Evolutionary conservation across 1,139 yeast species (phyloP).

Genomic region (Taiozyma onychis): DNA sequence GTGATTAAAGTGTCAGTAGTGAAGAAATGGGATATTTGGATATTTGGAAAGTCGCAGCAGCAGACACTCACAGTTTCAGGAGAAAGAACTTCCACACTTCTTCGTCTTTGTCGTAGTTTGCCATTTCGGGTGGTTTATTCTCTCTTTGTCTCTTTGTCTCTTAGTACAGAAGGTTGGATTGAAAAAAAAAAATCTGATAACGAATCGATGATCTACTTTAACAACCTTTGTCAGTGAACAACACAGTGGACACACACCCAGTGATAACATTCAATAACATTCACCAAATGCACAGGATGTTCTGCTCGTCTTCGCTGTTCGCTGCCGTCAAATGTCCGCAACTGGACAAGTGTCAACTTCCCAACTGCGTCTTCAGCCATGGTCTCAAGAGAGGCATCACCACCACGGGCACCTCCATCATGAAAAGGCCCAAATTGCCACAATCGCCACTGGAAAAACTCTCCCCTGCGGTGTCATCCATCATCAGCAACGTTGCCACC

Average conservation of each 20-base stretch:
- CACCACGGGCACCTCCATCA: neutral
- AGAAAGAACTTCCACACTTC: slow-evolving; percentile 4
- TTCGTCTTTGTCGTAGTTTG: slow-evolving; percentile 1
- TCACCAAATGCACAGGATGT: slow-evolving; percentile 9
- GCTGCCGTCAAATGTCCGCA: slow-evolving; percentile 13
- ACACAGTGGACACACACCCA: too few species aligned
- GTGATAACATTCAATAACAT: too few species aligned
- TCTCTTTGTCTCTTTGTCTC: too few species aligned
- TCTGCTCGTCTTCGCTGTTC: slow-evolving; percentile 8
- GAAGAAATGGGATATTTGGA: neutral
- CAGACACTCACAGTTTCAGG: slow-evolving; percentile 12
- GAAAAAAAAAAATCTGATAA: too few species aligned
- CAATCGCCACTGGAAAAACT: neutral
- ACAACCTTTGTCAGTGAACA: too few species aligned
- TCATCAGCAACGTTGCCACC: neutral
- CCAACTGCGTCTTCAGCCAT: slow-evolving; percentile 18
- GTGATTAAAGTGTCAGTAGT: neutral
- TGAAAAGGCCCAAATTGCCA: neutral
- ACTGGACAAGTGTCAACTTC: slow-evolving; percentile 10
- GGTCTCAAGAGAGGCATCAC: slow-evolving; percentile 3
- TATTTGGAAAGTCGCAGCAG: too few species aligned
- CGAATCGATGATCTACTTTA: too few species aligned
- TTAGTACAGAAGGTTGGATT: too few species aligned
- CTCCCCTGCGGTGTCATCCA: neutral
- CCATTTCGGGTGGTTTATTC: neutral